Evolutionary conservation across 108 stramenopile species (phyloP), one percentile per base, ranked within the genome.

Genomic region (Cyclotella choctawhatcheeana): DNA sequence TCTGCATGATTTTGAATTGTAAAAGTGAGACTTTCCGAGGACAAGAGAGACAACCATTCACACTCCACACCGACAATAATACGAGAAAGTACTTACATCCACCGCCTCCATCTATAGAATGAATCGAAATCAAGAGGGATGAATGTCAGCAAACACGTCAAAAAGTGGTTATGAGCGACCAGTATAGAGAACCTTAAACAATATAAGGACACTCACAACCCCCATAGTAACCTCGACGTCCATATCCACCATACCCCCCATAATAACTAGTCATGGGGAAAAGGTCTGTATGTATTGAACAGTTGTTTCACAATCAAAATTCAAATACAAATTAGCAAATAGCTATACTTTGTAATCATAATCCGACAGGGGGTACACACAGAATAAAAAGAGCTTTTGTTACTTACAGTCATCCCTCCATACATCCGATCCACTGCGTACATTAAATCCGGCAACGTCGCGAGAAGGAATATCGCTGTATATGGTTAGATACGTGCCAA

Each of bases 401-500:
- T 35, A 37, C 56, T 63, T 58, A 63, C 73, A 74, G 59, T 74
- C 73, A 37, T 74, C 73, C 48, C 73, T 63, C 64, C 64, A 66
- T 7, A 74, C 73, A 30, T 74, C 73, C 24, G 34, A 40, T 17
- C 73, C 64, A 66, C 63, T 64, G 55, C 64, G 64, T 43, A 74
- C 64, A 58, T 63, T 55, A 25, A 35, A 47, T 17, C 63, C 64
- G 2, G 73, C 64, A 8, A 74, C 73, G 40, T 74, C 73, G 21
- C 73, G 73, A 56, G 73, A 74, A 54, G 73, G 73, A 55, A 74
- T 58, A 63, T 74, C 73, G 64, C 73, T 63, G 10, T 71, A 54
- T 54, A 54, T 18, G 24, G 53, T 54, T 24, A 54, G 53, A 40
- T 8, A 12, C n/a, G n/a, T n/a, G n/a, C n/a, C n/a, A n/a, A n/a